Percentiles rank a stretch among this genome's conserved stretches.
Conservation (phyloP, 352 stramenopile genomes). For the Phytopythium cucurbitacearum region DNA sequence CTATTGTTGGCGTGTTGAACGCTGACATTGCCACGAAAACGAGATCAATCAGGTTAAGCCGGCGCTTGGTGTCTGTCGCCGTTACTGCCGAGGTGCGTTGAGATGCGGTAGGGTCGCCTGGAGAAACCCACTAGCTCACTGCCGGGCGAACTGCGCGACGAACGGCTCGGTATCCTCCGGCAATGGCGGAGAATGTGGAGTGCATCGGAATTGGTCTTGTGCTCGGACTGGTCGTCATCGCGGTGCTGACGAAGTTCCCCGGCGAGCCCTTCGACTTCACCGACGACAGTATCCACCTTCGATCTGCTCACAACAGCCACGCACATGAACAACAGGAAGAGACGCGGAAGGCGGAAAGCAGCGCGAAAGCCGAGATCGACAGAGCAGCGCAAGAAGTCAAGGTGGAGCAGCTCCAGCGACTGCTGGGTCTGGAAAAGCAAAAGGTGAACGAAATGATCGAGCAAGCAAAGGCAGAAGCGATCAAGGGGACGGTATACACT, state of each 20-base stretch:
- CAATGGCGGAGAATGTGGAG: slow-evolving; percentile 38
- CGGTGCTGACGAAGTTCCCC: slow-evolving; percentile 37
- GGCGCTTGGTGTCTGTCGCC: too few species aligned
- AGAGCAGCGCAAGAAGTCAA: slow-evolving; percentile 25
- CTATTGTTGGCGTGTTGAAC: neutral
- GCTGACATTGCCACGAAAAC: too few species aligned
- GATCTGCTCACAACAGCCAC: neutral
- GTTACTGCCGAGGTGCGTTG: too few species aligned
- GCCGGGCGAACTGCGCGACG: too few species aligned
- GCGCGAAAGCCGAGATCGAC: slow-evolving; percentile 19
- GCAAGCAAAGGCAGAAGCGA: slow-evolving; percentile 28
- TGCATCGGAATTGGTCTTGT: slow-evolving; percentile 34
- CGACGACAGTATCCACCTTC: neutral
- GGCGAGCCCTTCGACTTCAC: slow-evolving; percentile 60
- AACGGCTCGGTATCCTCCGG: neutral
- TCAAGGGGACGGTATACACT: slow-evolving; percentile 10
- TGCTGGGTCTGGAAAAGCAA: slow-evolving; percentile 45
- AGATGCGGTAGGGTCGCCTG: too few species aligned
- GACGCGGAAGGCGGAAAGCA: slow-evolving; percentile 9
- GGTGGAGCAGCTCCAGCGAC: slow-evolving; percentile 50
- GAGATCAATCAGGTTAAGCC: too few species aligned
- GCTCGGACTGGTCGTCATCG: slow-evolving; percentile 40
- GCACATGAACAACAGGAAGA: neutral
- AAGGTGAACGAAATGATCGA: slow-evolving; percentile 36
- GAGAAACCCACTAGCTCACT: too few species aligned